phyloP scores from a whole-genome alignment of 176 grass and related monocot species.

The Poa pratensis region DNA sequence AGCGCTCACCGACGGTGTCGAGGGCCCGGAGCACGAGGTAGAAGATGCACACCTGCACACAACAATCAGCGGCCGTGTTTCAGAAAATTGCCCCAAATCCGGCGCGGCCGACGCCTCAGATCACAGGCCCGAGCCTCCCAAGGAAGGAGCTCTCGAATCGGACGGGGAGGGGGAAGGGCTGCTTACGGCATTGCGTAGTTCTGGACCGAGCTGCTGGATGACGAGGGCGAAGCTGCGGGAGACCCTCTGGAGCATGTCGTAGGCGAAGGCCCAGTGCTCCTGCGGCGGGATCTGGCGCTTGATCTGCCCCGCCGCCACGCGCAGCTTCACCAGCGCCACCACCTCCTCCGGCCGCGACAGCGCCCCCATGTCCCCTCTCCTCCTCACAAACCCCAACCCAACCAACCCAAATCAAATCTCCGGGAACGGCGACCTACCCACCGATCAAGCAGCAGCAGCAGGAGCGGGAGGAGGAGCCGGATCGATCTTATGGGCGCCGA shows the following conservation, averaged over 20 bases:
- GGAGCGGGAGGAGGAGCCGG: neutral
- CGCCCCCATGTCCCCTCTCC: slow-evolving; percentile 35
- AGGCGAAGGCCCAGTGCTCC: slow-evolving; percentile 96
- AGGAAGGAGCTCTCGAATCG: neutral
- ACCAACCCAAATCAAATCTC: neutral
- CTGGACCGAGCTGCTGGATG: slow-evolving; percentile 90
- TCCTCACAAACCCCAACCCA: neutral
- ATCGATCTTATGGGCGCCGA: neutral
- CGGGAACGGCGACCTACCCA: neutral
- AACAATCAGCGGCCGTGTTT: neutral
- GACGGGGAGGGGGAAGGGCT: neutral
- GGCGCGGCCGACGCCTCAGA: neutral
- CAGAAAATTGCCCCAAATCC: neutral
- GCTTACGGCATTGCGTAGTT: slow-evolving; percentile 89
- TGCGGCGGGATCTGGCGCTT: slow-evolving; percentile 85
- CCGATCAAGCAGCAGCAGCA: neutral
- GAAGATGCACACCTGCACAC: slow-evolving; percentile 91
- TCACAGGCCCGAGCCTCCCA: neutral
- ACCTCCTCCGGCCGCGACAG: slow-evolving; percentile 75
- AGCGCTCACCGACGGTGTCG: slow-evolving; percentile 83
- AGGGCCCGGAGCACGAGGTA: slow-evolving; percentile 97
- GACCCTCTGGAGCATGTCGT: slow-evolving; percentile 95
- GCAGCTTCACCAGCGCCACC: slow-evolving; percentile 75
- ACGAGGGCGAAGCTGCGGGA: slow-evolving; percentile 97
- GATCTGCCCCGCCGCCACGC: slow-evolving; percentile 72